Percentiles rank a stretch among this genome's conserved stretches.
phyloP scores from a whole-genome alignment of 1,284 basidiomycete species.

The Cutaneotrichosporon mucoides region DNA sequence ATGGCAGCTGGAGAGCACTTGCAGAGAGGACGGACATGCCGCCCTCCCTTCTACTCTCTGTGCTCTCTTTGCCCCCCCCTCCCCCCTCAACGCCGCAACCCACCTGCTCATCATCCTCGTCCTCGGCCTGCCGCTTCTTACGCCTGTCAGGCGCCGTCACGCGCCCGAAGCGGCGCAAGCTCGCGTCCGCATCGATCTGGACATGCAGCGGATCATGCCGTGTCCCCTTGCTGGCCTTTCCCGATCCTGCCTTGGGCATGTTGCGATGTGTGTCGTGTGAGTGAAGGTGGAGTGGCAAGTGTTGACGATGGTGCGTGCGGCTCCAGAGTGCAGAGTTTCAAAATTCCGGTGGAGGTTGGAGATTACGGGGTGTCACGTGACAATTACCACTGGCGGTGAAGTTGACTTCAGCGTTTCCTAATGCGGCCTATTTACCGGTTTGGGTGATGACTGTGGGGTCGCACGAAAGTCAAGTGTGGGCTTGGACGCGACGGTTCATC shows the following conservation, averaged over 20 bases:
- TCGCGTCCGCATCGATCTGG: conserved; percentile 72
- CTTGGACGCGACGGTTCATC: background rate
- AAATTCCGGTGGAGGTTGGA: conserved; percentile 12
- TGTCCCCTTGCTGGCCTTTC: conserved; percentile 20
- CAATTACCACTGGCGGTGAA: background rate
- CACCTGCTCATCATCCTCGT: conserved; percentile 58
- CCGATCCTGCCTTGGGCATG: conserved; percentile 42
- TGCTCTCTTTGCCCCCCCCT: background rate
- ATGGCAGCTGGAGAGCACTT: too few species aligned
- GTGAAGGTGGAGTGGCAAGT: background rate
- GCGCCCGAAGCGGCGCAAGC: conserved; percentile 69
- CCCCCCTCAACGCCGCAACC: conserved; percentile 8
- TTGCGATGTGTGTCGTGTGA: background rate
- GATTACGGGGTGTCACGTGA: conserved; percentile 9
- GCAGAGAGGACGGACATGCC: too few species aligned
- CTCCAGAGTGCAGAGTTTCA: conserved; percentile 3
- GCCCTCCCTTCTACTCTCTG: too few species aligned
- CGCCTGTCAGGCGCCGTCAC: conserved; percentile 67
- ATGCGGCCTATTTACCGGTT: too few species aligned
- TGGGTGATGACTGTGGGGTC: too few species aligned
- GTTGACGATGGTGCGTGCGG: background rate
- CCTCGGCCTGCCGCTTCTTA: conserved; percentile 54
- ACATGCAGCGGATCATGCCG: conserved; percentile 80
- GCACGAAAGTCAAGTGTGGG: too few species aligned
- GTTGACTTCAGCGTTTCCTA: background rate